Evolutionary conservation across 1,139 yeast species (phyloP).

Genomic region (Diutina scorzettiae): DNA sequence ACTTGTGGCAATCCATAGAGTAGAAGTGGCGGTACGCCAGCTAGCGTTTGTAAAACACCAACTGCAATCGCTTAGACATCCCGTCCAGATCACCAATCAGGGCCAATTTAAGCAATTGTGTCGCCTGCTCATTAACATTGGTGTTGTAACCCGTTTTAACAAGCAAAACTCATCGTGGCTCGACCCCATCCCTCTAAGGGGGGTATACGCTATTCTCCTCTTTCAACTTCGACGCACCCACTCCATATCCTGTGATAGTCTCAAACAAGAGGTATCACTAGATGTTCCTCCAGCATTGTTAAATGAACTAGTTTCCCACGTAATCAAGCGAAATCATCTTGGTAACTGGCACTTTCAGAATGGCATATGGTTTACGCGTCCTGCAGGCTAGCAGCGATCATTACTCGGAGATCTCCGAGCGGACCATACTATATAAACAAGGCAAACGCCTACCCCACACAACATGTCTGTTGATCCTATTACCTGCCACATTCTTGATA

Average conservation of each 20-base stretch:
- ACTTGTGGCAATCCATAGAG: neutral
- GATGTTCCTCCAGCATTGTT: neutral
- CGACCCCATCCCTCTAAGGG: neutral
- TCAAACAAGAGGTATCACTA: neutral
- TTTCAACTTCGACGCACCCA: neutral
- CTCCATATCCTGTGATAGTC: neutral
- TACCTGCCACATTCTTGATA: conserved; percentile 82
- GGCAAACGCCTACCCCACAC: neutral
- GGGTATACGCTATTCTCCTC: neutral
- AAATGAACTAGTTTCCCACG: neutral
- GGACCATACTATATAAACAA: neutral
- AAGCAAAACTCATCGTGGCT: neutral
- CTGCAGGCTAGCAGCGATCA: neutral
- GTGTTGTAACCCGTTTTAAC: neutral
- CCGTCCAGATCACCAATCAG: neutral
- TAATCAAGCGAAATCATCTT: neutral
- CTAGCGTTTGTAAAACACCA: neutral
- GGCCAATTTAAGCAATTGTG: neutral
- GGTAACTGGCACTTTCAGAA: neutral
- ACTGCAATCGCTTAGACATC: neutral
- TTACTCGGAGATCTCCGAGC: conserved; percentile 4
- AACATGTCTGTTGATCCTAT: conserved; percentile 33
- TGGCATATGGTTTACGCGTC: neutral
- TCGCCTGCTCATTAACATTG: neutral
- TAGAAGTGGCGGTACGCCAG: neutral